Evolutionary conservation across 495 filamentous ascomycete species (phyloP).

Genomic region (Chaetomidium leptoderma): DNA sequence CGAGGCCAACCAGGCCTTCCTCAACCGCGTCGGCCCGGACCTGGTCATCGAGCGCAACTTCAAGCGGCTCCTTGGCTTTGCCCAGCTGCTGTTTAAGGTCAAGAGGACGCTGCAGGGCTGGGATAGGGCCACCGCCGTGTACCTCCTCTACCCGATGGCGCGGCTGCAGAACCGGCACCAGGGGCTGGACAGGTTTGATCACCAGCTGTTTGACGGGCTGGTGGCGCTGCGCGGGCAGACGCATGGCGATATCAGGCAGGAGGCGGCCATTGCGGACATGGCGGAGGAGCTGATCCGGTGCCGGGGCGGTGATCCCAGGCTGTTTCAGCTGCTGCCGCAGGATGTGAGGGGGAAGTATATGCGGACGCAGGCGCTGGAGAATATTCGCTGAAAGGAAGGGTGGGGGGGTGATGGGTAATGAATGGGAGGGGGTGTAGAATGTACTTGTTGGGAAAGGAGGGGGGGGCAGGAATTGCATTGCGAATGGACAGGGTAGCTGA

Average conservation of each 20-base stretch:
- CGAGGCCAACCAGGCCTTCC: slow-evolving; percentile 80
- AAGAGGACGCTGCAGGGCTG: slow-evolving; percentile 51
- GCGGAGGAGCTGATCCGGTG: slow-evolving; percentile 52
- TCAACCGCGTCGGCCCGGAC: slow-evolving; percentile 68
- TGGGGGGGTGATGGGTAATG: background rate
- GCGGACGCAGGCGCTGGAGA: slow-evolving; percentile 27
- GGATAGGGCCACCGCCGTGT: slow-evolving; percentile 74
- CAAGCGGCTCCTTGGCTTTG: slow-evolving; percentile 46
- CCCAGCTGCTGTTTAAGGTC: slow-evolving; percentile 63
- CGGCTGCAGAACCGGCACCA: slow-evolving; percentile 37
- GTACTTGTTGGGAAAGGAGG: background rate
- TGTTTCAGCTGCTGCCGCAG: slow-evolving; percentile 29
- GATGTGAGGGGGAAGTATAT: slow-evolving; percentile 31
- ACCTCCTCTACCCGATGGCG: slow-evolving; percentile 72
- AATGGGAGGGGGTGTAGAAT: too few relatives aligned
- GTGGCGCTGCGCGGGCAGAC: slow-evolving; percentile 56
- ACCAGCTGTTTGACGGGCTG: slow-evolving; percentile 59
- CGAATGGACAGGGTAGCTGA: background rate
- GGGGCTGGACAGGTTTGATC: slow-evolving; percentile 45
- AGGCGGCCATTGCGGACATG: slow-evolving; percentile 70
- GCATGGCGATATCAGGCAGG: slow-evolving; percentile 46
- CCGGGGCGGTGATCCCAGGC: slow-evolving; percentile 23
- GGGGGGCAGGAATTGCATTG: background rate
- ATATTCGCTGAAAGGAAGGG: slow-evolving; percentile 14
- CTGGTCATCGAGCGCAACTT: slow-evolving; percentile 76